Evolutionary conservation across 1,284 basidiomycete genomes (phyloP).

Genomic region (Quambalaria eucalypti): DNA sequence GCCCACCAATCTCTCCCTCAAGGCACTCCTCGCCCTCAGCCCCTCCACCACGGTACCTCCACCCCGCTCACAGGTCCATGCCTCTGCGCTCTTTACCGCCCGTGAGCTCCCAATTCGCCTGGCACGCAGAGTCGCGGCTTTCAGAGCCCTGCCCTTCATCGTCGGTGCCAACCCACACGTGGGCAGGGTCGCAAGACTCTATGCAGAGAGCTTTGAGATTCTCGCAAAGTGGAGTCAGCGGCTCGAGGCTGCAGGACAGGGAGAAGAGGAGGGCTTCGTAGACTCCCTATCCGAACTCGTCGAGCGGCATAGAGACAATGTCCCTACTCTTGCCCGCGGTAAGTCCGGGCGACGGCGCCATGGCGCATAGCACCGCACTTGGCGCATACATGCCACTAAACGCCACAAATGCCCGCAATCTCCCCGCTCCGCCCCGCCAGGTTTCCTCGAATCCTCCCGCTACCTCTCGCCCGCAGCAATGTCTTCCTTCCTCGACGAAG

Average conservation of each 20-base stretch:
- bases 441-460: slow-evolving; percentile 73
- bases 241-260: slow-evolving; percentile 55
- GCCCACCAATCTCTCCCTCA: slow-evolving; percentile 35
- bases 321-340: slow-evolving; percentile 78
- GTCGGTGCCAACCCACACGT: slow-evolving; percentile 84
- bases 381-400: background rate
- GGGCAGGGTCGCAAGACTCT: slow-evolving; percentile 62
- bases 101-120: slow-evolving; percentile 44
- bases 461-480: slow-evolving; percentile 73
- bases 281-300: slow-evolving; percentile 64
- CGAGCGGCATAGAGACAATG: slow-evolving; percentile 70
- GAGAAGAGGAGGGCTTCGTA: slow-evolving; percentile 65
- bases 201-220: slow-evolving; percentile 65
- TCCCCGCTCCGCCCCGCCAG: slow-evolving; percentile 35
- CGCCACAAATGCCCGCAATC: background rate
- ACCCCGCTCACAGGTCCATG: slow-evolving; percentile 28
- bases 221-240: slow-evolving; percentile 52
- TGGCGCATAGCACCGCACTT: background rate
- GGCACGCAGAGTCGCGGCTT: slow-evolving; percentile 37
- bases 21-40: slow-evolving; percentile 34
- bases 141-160: slow-evolving; percentile 53
- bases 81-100: slow-evolving; percentile 37
- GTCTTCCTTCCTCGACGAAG: slow-evolving; percentile 68
- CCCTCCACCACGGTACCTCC: slow-evolving; percentile 28
- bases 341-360: background rate